Conservation (phyloP, 2,329 filamentous ascomycete species). For the Apiospora saccharicola region DNA sequence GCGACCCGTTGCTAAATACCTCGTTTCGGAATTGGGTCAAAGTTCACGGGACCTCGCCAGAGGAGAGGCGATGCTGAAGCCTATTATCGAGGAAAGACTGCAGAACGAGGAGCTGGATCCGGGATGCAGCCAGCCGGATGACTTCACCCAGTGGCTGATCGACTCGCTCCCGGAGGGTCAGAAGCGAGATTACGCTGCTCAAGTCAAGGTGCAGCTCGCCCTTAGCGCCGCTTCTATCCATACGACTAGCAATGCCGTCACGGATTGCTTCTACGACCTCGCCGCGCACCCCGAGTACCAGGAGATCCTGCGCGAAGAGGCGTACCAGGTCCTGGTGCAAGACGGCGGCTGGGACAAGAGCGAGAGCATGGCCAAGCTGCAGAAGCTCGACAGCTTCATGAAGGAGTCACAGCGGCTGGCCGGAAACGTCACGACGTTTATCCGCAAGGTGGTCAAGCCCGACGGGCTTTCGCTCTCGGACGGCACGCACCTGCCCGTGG, state of each 20-base stretch:
- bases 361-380: constrained; percentile 47
- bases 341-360: constrained; percentile 45
- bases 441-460: constrained; percentile 57
- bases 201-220: constrained; percentile 50
- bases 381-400: constrained; percentile 51
- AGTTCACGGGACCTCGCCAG: constrained; percentile 52
- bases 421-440: constrained; percentile 52
- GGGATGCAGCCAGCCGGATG: constrained; percentile 50
- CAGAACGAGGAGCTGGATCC: constrained; percentile 47
- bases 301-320: constrained; percentile 59
- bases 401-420: constrained; percentile 47
- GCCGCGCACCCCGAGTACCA: constrained; percentile 58
- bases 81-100: constrained; percentile 55
- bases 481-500: constrained; percentile 57
- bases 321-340: constrained; percentile 47
- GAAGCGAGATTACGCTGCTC: constrained; percentile 47
- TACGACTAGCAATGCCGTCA: constrained; percentile 54
- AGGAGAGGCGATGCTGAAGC: constrained; percentile 52
- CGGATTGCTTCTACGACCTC: constrained; percentile 61
- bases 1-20: constrained; percentile 53
- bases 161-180: constrained; percentile 46
- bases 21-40: constrained; percentile 55
- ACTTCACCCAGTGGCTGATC: constrained; percentile 57
- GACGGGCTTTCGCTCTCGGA: constrained; percentile 63
- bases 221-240: constrained; percentile 60